These are phyloP conservation scores for Yamadazyma buinensis DNA, from an alignment of 1,139 yeast genomes.

Conservation along the genomic window DNA sequence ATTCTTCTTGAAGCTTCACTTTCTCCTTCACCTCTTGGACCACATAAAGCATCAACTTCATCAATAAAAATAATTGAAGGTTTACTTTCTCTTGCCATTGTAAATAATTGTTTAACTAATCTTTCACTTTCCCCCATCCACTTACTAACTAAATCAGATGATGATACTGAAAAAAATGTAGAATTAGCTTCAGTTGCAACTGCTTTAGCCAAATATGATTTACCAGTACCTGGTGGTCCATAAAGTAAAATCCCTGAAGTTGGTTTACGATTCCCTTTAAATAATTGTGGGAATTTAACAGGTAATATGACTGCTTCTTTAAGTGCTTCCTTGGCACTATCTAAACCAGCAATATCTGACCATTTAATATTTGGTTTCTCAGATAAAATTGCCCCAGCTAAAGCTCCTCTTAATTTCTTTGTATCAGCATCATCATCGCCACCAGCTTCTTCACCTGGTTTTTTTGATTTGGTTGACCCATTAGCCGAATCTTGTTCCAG, in stretches of 20 bases:
- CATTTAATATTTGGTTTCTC: slow-evolving; percentile 93
- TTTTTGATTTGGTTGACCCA: slow-evolving; percentile 60
- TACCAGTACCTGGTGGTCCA: slow-evolving; percentile 99
- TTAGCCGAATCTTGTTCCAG: slow-evolving; percentile 48
- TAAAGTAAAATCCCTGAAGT: slow-evolving; percentile 86
- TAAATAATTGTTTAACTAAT: slow-evolving; percentile 87
- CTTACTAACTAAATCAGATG: slow-evolving; percentile 90
- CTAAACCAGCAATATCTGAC: slow-evolving; percentile 96
- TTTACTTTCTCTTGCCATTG: slow-evolving; percentile 93
- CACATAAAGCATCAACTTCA: slow-evolving; percentile 97
- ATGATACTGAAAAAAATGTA: slow-evolving; percentile 91
- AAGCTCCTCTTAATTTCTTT: slow-evolving; percentile 84
- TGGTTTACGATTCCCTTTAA: slow-evolving; percentile 92
- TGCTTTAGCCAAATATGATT: slow-evolving; percentile 93
- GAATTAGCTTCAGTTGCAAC: slow-evolving; percentile 98
- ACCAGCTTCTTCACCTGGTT: slow-evolving; percentile 38
- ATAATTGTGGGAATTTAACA: slow-evolving; percentile 81
- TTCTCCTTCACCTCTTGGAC: slow-evolving; percentile 98
- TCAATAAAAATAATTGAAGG: slow-evolving; percentile 96
- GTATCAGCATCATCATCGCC: slow-evolving; percentile 71
- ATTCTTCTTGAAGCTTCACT: slow-evolving; percentile 95
- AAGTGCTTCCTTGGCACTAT: slow-evolving; percentile 90
- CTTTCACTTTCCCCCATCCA: slow-evolving; percentile 99
- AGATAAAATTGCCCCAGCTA: slow-evolving; percentile 86
- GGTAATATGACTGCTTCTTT: slow-evolving; percentile 98